Evolutionary conservation across 2,329 filamentous ascomycete species (phyloP).

Genomic region (Fusarium sp.): DNA sequence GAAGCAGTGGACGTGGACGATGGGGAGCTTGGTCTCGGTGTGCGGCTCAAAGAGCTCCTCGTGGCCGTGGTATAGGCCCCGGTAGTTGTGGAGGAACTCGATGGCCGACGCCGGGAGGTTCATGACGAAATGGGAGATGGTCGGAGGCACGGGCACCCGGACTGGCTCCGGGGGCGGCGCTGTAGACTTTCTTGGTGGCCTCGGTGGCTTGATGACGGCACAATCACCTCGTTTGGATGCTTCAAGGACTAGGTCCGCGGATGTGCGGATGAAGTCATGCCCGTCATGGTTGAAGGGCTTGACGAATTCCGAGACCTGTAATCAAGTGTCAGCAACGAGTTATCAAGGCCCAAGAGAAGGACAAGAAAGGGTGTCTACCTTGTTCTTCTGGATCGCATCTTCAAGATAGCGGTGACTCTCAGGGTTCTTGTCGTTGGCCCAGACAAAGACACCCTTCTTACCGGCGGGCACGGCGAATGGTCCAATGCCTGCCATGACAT

Average conservation of each 20-base stretch:
- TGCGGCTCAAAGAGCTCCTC: conserved; percentile 74
- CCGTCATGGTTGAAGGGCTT: conserved; percentile 86
- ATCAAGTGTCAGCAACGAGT: conserved; percentile 18
- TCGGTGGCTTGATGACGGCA: conserved; percentile 61
- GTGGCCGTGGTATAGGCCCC: conserved; percentile 81
- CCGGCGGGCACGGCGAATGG: conserved; percentile 94
- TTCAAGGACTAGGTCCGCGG: conserved; percentile 70
- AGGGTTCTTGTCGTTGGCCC: conserved; percentile 97
- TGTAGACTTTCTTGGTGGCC: conserved; percentile 54
- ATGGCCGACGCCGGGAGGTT: conserved; percentile 93
- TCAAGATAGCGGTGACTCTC: conserved; percentile 82
- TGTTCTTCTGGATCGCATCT: conserved; percentile 81
- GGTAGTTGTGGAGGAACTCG: conserved; percentile 76
- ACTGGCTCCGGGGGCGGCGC: conserved; percentile 52
- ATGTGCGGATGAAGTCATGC: conserved; percentile 79
- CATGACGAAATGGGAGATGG: conserved; percentile 96
- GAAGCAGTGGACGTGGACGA: conserved; percentile 97
- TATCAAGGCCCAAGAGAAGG: background rate
- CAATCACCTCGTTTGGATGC: conserved; percentile 65
- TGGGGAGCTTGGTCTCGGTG: conserved; percentile 73
- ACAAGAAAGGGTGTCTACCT: conserved; percentile 63
- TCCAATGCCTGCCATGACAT: conserved; percentile 97
- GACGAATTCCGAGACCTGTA: conserved; percentile 75
- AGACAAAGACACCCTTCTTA: conserved; percentile 90
- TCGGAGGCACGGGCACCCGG: conserved; percentile 72